Base-by-base conservation (phyloP, 108 stramenopile species). In the Nitzschia putrida region DNA sequence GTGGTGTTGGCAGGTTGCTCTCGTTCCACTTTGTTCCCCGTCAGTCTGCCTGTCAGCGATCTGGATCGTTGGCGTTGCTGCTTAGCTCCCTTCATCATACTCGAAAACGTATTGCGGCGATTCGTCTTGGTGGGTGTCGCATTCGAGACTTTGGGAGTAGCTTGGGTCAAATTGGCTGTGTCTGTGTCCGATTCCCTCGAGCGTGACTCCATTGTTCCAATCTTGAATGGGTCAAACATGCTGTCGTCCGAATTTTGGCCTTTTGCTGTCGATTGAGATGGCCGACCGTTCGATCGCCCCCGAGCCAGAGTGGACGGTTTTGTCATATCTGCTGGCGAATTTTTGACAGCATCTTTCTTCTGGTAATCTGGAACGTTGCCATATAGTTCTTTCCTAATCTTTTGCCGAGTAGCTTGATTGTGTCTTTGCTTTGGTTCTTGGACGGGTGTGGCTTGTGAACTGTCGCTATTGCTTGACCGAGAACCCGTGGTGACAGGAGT, bases 331-430 rank as follows among this genome's bases (percentile, higher is more conserved):
- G 29, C 29, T 1, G 29, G 29, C 4, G 29, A 34, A 3, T 34
- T 4, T 34, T 4, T 34, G 1, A 4, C 29, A 34, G 1, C 29
- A 34, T 34, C 4, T 34, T 34, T 34, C 29, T 34, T 34, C 29
- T 34, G 1, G 29, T 34, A 34, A 34, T 34, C 29, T 4, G 29
- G 29, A 34, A 34, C 61, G 4, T 63, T 63, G 16, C 43, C 61
- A 41, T 43, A 63, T 4, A 63, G 21, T 13, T 63, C 61, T 22
- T 63, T 39, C 23, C 61, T n/a, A 3, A 63, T 44, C 24, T 63
- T 41, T 20, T 43, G 37, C 61, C 43, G 3, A 4, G 61, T 45
- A 18, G 61, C 29, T 34, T 34, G 29, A 34, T 34, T 34, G 29
- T 1, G 29, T 34, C 29, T 34, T 34, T 1, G 43, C 2, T 43